Percentiles rank a stretch among this genome's conserved stretches.
phyloP scores from a whole-genome alignment of 2,329 filamentous ascomycete genomes.

The Penicillium sp. region DNA sequence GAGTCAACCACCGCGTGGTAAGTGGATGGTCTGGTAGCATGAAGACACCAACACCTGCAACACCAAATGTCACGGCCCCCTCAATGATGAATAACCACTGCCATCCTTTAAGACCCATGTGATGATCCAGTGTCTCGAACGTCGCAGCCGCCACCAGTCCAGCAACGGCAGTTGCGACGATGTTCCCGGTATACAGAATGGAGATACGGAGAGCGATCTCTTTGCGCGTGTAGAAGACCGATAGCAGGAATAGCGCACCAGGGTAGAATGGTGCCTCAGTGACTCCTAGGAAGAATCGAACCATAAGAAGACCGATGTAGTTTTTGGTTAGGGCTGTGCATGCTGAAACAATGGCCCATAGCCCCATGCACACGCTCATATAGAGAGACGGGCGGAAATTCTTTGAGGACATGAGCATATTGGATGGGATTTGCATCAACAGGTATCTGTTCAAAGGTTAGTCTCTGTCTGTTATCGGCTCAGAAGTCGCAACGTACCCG shows the following conservation, averaged over 20 bases:
- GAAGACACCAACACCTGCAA: constrained; percentile 38
- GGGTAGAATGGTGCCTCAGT: background rate
- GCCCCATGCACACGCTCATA: constrained; percentile 37
- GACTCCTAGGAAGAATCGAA: background rate
- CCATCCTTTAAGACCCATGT: constrained; percentile 3
- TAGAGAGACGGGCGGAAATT: constrained; percentile 44
- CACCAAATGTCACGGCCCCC: constrained; percentile 46
- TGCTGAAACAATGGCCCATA: constrained; percentile 31
- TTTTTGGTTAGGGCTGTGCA: constrained; percentile 36
- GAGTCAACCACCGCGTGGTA: constrained; percentile 49
- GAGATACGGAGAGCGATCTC: constrained; percentile 42
- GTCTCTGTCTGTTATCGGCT: background rate
- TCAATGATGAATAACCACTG: constrained; percentile 46
- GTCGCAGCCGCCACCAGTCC: constrained; percentile 40
- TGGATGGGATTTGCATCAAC: constrained; percentile 18
- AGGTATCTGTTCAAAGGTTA: background rate
- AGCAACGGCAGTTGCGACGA: constrained; percentile 62
- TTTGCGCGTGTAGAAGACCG: constrained; percentile 61
- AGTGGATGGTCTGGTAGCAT: constrained; percentile 46
- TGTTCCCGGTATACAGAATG: constrained; percentile 60
- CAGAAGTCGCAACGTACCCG: constrained; percentile 8
- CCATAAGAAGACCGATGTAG: constrained; percentile 28
- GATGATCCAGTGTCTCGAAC: background rate
- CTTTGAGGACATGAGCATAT: constrained; percentile 31
- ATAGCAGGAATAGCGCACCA: background rate